Percentiles rank a stretch among this genome's conserved stretches.
Conservation (phyloP, 2,329 filamentous ascomycete genomes). For the Beauveria scarabaeidicola region DNA sequence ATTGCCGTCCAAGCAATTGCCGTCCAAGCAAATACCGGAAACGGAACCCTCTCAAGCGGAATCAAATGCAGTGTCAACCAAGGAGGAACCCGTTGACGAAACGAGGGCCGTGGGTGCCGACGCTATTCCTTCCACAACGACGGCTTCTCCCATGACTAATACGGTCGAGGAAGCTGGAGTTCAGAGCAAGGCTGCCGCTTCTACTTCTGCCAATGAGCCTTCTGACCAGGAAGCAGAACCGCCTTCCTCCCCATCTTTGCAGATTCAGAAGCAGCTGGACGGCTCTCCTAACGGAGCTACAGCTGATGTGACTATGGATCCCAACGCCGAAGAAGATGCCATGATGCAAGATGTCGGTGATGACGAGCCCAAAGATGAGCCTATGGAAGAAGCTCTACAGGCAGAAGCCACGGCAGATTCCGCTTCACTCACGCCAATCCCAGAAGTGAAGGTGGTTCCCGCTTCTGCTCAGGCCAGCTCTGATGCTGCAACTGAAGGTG, state of each 20-base stretch:
- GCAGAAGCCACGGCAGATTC: neutral
- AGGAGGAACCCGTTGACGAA: neutral
- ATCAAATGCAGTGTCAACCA: neutral
- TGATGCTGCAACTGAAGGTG: slow-evolving; percentile 4
- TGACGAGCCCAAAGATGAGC: neutral
- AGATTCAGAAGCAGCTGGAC: slow-evolving; percentile 1
- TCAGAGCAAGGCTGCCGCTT: neutral
- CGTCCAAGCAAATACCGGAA: neutral
- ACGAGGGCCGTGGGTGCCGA: neutral
- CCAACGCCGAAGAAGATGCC: neutral
- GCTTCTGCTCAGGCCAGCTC: neutral
- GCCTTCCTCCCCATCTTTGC: neutral
- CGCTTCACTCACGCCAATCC: neutral
- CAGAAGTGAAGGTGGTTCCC: neutral
- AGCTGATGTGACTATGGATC: neutral
- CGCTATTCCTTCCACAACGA: neutral
- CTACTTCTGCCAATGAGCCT: neutral
- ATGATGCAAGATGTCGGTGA: neutral
- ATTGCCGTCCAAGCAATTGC: neutral
- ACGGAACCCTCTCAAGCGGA: neutral
- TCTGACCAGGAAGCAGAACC: neutral
- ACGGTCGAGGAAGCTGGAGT: neutral
- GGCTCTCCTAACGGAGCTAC: neutral
- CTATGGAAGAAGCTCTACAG: neutral
- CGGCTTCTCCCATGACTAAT: neutral